Percentiles rank a stretch among this genome's conserved stretches.
These are phyloP conservation scores for Colletotrichum sp. DNA, from an alignment of 2,329 filamentous ascomycete genomes.

Conservation along the genomic window DNA sequence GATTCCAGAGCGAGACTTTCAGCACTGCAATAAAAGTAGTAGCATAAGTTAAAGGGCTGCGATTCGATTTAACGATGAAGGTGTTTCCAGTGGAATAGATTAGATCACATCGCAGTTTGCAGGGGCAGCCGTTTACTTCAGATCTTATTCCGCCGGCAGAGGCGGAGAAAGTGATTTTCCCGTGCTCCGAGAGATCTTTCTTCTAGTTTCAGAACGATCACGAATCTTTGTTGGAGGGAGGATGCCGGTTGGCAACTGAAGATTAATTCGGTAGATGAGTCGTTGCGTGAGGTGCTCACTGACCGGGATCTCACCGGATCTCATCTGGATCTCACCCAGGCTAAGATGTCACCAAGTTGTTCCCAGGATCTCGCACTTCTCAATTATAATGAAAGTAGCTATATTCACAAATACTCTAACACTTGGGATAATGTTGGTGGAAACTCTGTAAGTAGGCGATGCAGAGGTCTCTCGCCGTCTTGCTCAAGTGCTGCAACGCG, in stretches of 20 bases:
- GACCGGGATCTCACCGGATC: not conserved
- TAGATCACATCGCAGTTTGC: not conserved
- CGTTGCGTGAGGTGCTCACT: not conserved
- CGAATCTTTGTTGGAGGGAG: not conserved
- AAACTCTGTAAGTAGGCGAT: not conserved
- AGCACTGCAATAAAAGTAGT: not conserved
- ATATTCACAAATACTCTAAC: not conserved
- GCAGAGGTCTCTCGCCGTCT: not conserved
- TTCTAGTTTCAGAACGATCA: not conserved
- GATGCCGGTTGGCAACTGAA: not conserved
- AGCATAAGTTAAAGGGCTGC: not conserved
- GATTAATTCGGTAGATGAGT: not conserved
- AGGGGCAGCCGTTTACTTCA: not conserved
- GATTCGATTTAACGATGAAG: not conserved
- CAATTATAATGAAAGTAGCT: not conserved
- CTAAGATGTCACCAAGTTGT: not conserved
- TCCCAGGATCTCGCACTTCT: not conserved
- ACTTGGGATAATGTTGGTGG: not conserved
- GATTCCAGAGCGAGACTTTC: not conserved
- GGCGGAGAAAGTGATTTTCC: not conserved
- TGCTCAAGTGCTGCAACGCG: not conserved
- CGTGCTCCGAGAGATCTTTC: not conserved
- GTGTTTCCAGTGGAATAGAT: not conserved
- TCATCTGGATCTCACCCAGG: not conserved
- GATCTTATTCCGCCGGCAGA: not conserved